Conservation (phyloP, 192 early-diverging fungal species). For the Rhizophagus clarus region DNA sequence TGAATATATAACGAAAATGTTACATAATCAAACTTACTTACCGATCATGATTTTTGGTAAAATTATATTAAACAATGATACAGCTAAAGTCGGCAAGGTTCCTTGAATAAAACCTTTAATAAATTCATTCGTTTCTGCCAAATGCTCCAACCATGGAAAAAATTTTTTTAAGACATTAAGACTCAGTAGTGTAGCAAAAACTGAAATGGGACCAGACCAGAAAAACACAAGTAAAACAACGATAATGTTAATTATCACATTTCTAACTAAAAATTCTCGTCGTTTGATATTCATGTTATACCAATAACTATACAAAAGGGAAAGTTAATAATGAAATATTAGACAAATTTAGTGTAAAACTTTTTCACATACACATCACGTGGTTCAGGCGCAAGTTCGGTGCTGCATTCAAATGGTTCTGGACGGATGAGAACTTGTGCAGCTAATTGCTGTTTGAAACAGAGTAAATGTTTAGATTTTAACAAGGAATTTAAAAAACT, state of each 20-base stretch:
- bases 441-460: constrained; percentile 53
- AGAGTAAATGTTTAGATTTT: no score
- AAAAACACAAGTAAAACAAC: constrained; percentile 73
- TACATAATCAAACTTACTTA: constrained; percentile 20
- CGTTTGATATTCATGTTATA: constrained; percentile 65
- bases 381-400: constrained; percentile 70
- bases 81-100: constrained; percentile 71
- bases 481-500: background rate
- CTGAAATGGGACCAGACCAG: constrained; percentile 75
- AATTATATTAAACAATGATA: constrained; percentile 69
- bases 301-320: constrained; percentile 49
- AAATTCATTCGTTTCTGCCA: constrained; percentile 52
- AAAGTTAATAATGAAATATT: background rate
- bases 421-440: constrained; percentile 68
- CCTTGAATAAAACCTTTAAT: constrained; percentile 64
- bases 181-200: constrained; percentile 67
- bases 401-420: constrained; percentile 63
- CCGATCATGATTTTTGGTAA: constrained; percentile 69
- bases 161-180: constrained; percentile 58
- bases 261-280: constrained; percentile 55
- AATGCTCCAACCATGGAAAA: constrained; percentile 58
- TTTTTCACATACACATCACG: constrained; percentile 54
- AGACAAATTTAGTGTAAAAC: background rate
- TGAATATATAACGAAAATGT: background rate
- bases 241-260: constrained; percentile 53